Conservation (phyloP, 2,329 filamentous ascomycete genomes). For the Alternaria arbusti region DNA sequence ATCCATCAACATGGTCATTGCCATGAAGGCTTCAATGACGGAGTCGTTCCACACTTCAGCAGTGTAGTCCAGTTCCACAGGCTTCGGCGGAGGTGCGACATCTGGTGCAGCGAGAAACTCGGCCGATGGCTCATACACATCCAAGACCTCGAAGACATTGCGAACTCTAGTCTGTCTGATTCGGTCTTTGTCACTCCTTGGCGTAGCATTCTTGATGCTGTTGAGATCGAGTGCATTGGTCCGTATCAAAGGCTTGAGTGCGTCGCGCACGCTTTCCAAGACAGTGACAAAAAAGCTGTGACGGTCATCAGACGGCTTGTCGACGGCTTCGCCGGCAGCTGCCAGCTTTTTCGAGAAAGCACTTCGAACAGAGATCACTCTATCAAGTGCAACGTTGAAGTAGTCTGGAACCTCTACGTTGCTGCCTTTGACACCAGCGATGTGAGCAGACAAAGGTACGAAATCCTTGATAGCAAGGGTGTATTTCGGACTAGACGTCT, state of each 20-base stretch:
- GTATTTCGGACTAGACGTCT: neutral
- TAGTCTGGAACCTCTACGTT: neutral
- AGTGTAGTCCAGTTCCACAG: neutral
- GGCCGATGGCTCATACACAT: neutral
- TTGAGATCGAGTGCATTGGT: neutral
- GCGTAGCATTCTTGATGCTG: neutral
- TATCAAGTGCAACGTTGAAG: neutral
- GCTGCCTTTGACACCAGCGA: neutral
- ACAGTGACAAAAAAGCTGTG: neutral
- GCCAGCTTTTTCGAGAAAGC: neutral
- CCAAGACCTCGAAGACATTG: neutral
- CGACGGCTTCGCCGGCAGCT: neutral
- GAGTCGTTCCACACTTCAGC: neutral
- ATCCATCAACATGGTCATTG: neutral
- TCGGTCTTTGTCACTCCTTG: neutral
- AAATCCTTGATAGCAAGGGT: neutral
- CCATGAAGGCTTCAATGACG: neutral
- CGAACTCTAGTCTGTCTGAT: neutral
- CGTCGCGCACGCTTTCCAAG: neutral
- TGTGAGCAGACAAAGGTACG: neutral
- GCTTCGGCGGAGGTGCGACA: accelerated
- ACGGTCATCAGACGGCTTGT: neutral
- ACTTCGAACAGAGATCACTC: neutral
- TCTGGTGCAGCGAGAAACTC: neutral
- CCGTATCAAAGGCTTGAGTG: neutral